A percentile compares a stretch with the other conserved stretches of the same genome.
Conservation (phyloP, 805 yeast genomes). For the Monosporozyma solicola region DNA sequence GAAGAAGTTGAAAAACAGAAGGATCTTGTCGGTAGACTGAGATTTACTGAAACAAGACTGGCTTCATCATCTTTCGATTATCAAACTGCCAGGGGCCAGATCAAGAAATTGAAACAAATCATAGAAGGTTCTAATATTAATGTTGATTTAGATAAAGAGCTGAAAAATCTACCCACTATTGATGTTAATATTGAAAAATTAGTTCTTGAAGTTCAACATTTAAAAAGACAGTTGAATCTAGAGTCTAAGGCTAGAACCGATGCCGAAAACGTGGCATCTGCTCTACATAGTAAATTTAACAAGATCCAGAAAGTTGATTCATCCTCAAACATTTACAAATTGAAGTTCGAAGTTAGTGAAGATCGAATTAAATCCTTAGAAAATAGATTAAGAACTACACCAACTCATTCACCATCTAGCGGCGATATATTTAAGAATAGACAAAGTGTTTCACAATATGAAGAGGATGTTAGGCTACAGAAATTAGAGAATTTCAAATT, state of each 20-base stretch:
- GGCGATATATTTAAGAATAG: constrained; percentile 24
- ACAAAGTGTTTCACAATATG: constrained; percentile 23
- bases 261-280: constrained; percentile 38
- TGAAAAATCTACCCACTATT: constrained; percentile 10
- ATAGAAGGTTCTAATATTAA: constrained; percentile 19
- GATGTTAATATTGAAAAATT: constrained; percentile 28
- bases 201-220: constrained; percentile 37
- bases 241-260: constrained; percentile 44
- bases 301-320: constrained; percentile 22
- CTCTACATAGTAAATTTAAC: constrained; percentile 18
- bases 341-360: constrained; percentile 40
- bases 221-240: constrained; percentile 41
- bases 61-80: constrained; percentile 56
- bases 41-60: constrained; percentile 52
- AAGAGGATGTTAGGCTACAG: constrained; percentile 25
- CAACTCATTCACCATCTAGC: constrained; percentile 20
- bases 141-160: constrained; percentile 20
- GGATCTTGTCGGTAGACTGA: constrained; percentile 47
- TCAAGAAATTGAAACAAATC: constrained; percentile 31
- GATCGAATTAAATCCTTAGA: constrained; percentile 37
- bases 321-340: constrained; percentile 33
- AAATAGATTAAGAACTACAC: constrained; percentile 22
- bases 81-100: constrained; percentile 38
- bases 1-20: constrained; percentile 37
- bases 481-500: constrained; percentile 35